A percentile compares a stretch with the other conserved stretches of the same genome.
These are phyloP conservation scores for Boletus semigastroideus DNA, from an alignment of 1,284 basidiomycete genomes.

Conservation along the genomic window DNA sequence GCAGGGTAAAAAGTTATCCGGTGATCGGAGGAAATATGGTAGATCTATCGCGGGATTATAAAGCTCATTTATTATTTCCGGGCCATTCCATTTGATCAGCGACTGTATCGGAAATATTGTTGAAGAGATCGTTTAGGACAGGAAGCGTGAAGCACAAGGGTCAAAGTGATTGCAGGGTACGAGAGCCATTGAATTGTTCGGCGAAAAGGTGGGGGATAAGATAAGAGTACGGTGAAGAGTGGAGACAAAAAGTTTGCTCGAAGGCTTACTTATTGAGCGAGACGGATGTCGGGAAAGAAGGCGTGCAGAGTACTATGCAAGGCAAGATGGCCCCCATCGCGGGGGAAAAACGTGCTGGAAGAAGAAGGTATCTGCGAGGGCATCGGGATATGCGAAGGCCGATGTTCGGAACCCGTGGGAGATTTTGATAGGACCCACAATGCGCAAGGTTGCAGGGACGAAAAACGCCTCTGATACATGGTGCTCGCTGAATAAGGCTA, in stretches of 20 bases:
- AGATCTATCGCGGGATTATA: background rate
- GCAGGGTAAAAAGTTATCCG: background rate
- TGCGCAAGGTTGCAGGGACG: background rate
- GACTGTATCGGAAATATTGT: background rate
- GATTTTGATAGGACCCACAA: background rate
- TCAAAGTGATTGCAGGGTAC: background rate
- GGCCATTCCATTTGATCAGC: background rate
- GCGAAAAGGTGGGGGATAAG: background rate
- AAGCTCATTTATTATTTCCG: background rate
- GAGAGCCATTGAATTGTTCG: background rate
- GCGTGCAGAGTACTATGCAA: background rate
- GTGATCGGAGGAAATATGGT: background rate
- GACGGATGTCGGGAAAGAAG: background rate
- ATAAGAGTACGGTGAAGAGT: no score
- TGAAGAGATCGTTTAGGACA: background rate
- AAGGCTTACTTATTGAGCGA: background rate
- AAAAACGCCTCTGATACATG: background rate
- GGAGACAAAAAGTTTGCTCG: background rate
- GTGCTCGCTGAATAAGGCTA: no score
- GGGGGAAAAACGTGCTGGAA: slow-evolving; percentile 1
- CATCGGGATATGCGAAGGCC: background rate
- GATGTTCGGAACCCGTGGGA: slow-evolving; percentile 3
- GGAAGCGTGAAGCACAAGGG: background rate
- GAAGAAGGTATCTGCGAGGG: background rate
- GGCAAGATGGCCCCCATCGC: no score